phyloP scores from a whole-genome alignment of 371 early-diverging fungal species.

The Mortierella sp. region DNA sequence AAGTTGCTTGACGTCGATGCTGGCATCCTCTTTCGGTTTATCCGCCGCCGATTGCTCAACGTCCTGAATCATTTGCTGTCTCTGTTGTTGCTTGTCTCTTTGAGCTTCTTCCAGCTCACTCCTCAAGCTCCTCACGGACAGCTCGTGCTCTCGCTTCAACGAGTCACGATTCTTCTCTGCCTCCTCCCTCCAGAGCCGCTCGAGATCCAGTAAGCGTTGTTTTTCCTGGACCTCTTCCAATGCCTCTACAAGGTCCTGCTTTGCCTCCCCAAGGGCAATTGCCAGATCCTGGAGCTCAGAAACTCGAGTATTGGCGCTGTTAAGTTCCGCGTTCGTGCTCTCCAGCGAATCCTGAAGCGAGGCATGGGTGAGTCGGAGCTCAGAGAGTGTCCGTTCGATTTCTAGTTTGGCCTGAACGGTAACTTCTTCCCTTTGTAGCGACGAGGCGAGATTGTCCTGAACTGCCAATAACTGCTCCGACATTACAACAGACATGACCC shows the following conservation, averaged over 20 bases:
- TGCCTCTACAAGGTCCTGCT: conserved; percentile 57
- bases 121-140: background rate
- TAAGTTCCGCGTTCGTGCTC: conserved; percentile 7
- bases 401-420: conserved; percentile 27
- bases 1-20: conserved; percentile 7
- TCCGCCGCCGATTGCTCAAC: background rate
- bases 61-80: conserved; percentile 3
- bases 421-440: conserved; percentile 49
- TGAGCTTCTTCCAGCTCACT: conserved; percentile 6
- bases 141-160: conserved; percentile 17
- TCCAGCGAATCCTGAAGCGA: conserved; percentile 5
- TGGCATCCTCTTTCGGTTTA: too few species aligned
- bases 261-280: conserved; percentile 30
- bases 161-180: conserved; percentile 18
- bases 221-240: conserved; percentile 38
- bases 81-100: conserved; percentile 4
- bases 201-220: conserved; percentile 31
- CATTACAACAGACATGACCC: background rate
- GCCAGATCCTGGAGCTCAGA: conserved; percentile 15
- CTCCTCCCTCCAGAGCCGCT: conserved; percentile 35
- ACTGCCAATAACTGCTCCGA: conserved; percentile 38
- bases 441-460: conserved; percentile 57
- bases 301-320: conserved; percentile 14
- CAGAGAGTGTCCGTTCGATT: conserved; percentile 13
- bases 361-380: background rate